Evolutionary conservation across 306 rosid genomes (phyloP), one percentile per base, ranked within the genome.

Genomic region (Dryas octopetala): DNA sequence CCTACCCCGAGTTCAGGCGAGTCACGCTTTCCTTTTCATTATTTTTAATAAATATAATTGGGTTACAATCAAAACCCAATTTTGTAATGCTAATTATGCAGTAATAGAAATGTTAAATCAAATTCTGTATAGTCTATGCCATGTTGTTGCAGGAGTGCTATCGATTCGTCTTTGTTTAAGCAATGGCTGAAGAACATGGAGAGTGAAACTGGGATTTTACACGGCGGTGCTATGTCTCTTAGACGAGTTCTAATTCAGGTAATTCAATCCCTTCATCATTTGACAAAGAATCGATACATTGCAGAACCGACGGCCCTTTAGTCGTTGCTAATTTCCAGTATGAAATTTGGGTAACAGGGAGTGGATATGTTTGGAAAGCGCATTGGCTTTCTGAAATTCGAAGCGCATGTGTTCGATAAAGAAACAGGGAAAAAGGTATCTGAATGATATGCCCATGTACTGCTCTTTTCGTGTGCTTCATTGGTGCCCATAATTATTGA

Each of bases 311-410:
- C 65, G 44, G 43, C 16, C 14, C 14, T 60, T 60, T 28, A 11
- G 65, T 12, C 9, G 43, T 32, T 9, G 38, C 6, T 58, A 58
- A 23, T 23, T 19, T 5, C 17, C 4, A 23, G 63, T 9, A 9
- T 38, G 45, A 44, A 52, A 16, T 40, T 16, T 49, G 38, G 67
- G 28, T 15, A n/a, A 55, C 79, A 94, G 98, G 98, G 98, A 40
- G 91, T 91, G 58, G 98, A 94, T 88, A 88, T 90, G 95, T 91
- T 94, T 81, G 97, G 96, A 74, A 81, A 86, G 77, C 88, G 86
- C 67, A 79, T 91, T 49, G 98, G 98, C 4, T 94, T 94, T 85
- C 87, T 94, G 80, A 94, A 94, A 77, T 94, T 94, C 76, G 79
- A 83, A 82, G 98, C 98, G 49, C 96, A 94, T 57, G 82, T 94